Base-by-base conservation (phyloP, 768 basidiomycete genomes). In the Fomitopsis pulvina region DNA sequence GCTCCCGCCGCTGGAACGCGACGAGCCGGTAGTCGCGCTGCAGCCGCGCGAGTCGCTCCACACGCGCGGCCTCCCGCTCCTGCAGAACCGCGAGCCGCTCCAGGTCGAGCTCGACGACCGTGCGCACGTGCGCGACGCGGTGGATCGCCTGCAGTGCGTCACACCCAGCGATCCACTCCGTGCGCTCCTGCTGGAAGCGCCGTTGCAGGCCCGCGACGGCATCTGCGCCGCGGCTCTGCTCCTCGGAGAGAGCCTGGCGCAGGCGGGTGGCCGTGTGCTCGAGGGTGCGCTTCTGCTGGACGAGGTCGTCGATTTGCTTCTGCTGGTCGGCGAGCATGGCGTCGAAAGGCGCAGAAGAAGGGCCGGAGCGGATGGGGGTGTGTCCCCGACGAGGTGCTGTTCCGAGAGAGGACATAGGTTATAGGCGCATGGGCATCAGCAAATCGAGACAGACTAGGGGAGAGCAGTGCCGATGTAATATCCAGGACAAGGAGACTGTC, bases 271-370 rank as follows among this genome's bases (percentile, higher is more conserved):
- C 73, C 3, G 74, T 75, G 52, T 81, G 76, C 50, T 86, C 83
- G 46, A 86, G 73, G 0, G 76, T 77, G 22, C 79, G 79, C 58
- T 78, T 84, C 53, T 80, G 74, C 54, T 83, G 77, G 2, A 87
- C 83, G 46, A 90, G 77, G 38, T 89, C 84, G 43, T 83, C 76
- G 44, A 90, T 86, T 61, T 88, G 85, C 2, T 73, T 66, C 52
- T 80, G 80, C 61, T 83, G 78, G 3, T 81, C 74, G 22, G 79
- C 71, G 53, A 79, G 78, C 58, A 85, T 71, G 21, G 80, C 73
- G 26, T 70, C 71, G 37, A 64, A 63, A 29, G 65, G 73, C 47
- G 66, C 58, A 9, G 64, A 57, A 21, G 59, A 55, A 6, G 60
- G 57, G 7, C 55, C 27, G 11, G 59, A 57, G 8, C 54, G 46